These are phyloP conservation scores for Stagonosporopsis chrysanthemi DNA, from an alignment of 2,329 filamentous ascomycete species.

Conservation along the genomic window DNA sequence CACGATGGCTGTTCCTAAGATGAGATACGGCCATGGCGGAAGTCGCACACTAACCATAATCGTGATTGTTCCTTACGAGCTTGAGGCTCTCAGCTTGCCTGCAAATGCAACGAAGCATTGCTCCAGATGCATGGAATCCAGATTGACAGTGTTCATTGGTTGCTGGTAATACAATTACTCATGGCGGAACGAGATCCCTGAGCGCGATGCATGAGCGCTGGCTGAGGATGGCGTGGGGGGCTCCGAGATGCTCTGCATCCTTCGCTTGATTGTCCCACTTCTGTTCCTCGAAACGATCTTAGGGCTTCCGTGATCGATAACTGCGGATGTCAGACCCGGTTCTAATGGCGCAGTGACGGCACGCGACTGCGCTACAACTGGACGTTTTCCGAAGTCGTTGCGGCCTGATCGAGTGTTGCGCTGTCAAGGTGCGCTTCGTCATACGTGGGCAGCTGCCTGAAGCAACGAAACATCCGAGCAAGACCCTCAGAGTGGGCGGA, in stretches of 20 bases:
- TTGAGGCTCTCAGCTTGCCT: constrained; percentile 31
- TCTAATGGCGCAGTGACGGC: constrained; percentile 27
- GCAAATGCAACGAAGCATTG: constrained; percentile 6
- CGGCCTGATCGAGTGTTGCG: constrained; percentile 3
- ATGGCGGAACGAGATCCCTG: constrained; percentile 29
- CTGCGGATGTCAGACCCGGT: constrained; percentile 9
- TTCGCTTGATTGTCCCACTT: constrained; percentile 21
- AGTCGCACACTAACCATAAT: neutral
- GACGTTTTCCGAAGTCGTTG: constrained; percentile 13
- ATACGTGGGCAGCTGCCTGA: constrained; percentile 25
- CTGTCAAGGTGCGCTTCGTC: constrained; percentile 2
- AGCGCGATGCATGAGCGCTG: constrained; percentile 25
- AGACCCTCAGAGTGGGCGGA: constrained; percentile 1
- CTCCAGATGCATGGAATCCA: constrained; percentile 6
- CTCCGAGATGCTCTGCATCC: constrained; percentile 22
- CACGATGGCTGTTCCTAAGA: neutral
- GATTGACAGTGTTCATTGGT: constrained; percentile 18
- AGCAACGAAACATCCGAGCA: constrained; percentile 20
- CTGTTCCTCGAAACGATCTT: constrained; percentile 18
- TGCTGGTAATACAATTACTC: constrained; percentile 45
- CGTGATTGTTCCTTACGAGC: neutral
- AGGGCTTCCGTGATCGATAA: constrained; percentile 22
- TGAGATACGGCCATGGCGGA: neutral
- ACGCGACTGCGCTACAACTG: constrained; percentile 11
- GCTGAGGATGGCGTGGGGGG: constrained; percentile 33